Evolutionary conservation across 2,329 filamentous ascomycete species (phyloP).

Genomic region (Bisporella sp.): DNA sequence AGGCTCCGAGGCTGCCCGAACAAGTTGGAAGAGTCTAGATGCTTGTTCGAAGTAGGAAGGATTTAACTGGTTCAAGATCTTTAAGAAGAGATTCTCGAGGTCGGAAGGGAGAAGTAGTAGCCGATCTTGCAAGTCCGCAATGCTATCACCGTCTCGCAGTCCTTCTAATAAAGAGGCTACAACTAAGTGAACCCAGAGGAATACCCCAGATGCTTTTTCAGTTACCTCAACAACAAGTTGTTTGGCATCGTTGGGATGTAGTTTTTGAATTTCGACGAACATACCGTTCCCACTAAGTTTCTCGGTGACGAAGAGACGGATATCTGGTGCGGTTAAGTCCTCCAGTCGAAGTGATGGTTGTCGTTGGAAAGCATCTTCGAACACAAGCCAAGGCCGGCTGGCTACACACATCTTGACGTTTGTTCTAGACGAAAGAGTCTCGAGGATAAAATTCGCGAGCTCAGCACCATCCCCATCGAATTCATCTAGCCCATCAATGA

Average conservation of each 20-base stretch:
- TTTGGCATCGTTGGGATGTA: background rate
- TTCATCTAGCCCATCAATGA: conserved; percentile 18
- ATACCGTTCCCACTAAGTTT: background rate
- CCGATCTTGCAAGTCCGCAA: conserved; percentile 1
- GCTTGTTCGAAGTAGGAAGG: background rate
- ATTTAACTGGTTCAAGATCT: background rate
- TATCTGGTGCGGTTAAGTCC: conserved; percentile 3
- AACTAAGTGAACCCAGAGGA: conserved; percentile 7
- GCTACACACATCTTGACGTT: conserved; percentile 14
- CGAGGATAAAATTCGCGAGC: conserved; percentile 1
- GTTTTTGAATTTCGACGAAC: background rate
- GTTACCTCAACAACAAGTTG: background rate
- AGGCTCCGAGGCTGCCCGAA: background rate
- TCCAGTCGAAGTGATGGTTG: conserved; percentile 4
- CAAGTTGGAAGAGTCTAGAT: background rate
- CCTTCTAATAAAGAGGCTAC: conserved; percentile 4
- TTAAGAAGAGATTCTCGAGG: conserved; percentile 2
- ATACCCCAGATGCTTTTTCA: conserved; percentile 1
- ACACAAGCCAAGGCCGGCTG: conserved; percentile 10
- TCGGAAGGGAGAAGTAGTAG: background rate
- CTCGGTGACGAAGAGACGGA: background rate
- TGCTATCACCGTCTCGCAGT: conserved; percentile 1
- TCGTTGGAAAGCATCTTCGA: conserved; percentile 7
- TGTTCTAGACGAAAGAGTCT: background rate
- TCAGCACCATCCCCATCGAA: conserved; percentile 6